phyloP scores from a whole-genome alignment of 2,329 filamentous ascomycete species.

The Trichoderma koningii region DNA sequence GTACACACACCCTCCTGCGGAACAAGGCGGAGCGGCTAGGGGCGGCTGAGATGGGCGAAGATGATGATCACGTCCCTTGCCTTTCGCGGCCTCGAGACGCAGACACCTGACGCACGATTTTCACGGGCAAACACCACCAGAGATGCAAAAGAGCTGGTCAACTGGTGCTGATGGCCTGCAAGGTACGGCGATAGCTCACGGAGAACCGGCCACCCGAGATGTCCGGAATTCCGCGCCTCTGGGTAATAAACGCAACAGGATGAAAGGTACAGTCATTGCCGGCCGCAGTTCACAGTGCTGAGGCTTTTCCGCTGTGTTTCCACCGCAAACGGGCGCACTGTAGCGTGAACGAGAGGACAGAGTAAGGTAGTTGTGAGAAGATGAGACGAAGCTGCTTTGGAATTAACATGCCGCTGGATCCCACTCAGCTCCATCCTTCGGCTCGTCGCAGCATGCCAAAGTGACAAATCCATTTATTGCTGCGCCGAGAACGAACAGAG shows the following conservation, averaged over 20 bases:
- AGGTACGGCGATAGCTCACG: neutral
- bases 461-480: conserved; percentile 21
- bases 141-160: neutral
- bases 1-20: neutral
- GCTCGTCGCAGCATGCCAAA: conserved; percentile 21
- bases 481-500: neutral
- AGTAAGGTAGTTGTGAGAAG: neutral
- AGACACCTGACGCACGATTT: neutral
- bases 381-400: neutral
- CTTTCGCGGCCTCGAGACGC: conserved; percentile 1
- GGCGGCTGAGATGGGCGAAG: conserved; percentile 18
- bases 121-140: neutral
- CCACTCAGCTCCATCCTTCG: conserved; percentile 7
- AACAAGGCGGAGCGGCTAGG: conserved; percentile 14
- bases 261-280: neutral
- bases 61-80: conserved; percentile 13
- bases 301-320: neutral
- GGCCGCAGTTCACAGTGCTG: conserved; percentile 6
- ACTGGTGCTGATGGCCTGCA: neutral
- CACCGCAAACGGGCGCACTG: neutral
- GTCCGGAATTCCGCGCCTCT: neutral
- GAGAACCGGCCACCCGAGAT: neutral
- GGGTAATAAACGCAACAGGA: too few relatives aligned
- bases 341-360: conserved; percentile 2
- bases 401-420: neutral